Base-by-base conservation (phyloP, 2,329 filamentous ascomycete species). In the Macrophomina phaseolina region DNA sequence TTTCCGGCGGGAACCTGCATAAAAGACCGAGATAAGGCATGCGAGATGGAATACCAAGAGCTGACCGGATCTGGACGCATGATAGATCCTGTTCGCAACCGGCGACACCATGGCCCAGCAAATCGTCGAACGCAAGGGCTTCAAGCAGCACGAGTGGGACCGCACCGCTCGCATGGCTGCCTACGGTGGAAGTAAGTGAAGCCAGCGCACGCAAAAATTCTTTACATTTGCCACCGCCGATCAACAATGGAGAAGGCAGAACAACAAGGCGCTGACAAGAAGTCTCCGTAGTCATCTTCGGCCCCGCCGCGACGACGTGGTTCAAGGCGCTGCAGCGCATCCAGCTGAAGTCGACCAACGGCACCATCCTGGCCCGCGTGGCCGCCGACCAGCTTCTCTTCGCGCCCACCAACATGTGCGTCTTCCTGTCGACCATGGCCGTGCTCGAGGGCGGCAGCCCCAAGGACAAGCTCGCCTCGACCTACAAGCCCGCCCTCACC, bases 31-130 rank as follows among this genome's bases (percentile, higher is more conserved):
- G 42, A 67, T 46, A 55, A 34, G 56, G 28, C 56, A 61, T 8
- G 23, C 40, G 34, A 18, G 23, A 18, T 28, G 30, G 23, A 28
- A 38, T 23, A 62, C 6, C 14, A 48, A 38, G 51, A 51, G 58
- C 51, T 67, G 36, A 62, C 14, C 28, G 42, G 45, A 8, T 55
- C 12, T 40, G 53, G 69, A 40, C 49, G 9, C 49, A 11, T 40
- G 28, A 23, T 70, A 89, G 87, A 78, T 98, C 68, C 89, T 99
- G 70, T 99, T 98, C 78, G 94, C 91, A 67, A 92, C 93, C 14
- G 95, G 95, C 74, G 95, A 99, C 81, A 85, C 91, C 68, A 89
- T 96, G 71, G 93, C 95, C 45, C 95, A 99, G 81, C 94, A 98
- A 81, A 84, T 88, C 42, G 91, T 99, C 68, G 94, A 98, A 81